Percentiles rank a stretch among this genome's conserved stretches.
Evolutionary conservation across 371 early-diverging fungal genomes (phyloP).

Genomic region (Lichtheimia hyalospora): DNA sequence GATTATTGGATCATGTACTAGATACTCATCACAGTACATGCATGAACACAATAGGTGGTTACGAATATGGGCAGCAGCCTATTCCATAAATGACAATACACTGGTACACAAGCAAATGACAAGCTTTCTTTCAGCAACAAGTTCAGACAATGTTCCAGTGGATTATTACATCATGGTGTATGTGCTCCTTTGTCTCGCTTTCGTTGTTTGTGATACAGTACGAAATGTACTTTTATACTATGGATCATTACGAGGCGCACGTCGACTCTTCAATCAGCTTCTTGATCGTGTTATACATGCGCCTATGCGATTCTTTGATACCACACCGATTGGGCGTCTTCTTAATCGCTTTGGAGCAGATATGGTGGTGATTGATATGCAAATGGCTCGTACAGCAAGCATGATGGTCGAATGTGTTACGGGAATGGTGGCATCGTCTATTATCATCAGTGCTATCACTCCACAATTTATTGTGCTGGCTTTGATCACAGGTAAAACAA

Average conservation of each 20-base stretch:
- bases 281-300: conserved; percentile 64
- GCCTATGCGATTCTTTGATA: conserved; percentile 85
- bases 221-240: conserved; percentile 33
- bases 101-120: not conserved
- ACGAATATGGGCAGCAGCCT: conserved; percentile 18
- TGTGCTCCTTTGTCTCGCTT: conserved; percentile 18
- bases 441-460: conserved; percentile 58
- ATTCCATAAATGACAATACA: not conserved
- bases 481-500: conserved; percentile 16
- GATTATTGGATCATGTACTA: not conserved
- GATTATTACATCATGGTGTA: conserved; percentile 33
- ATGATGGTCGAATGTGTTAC: conserved; percentile 38
- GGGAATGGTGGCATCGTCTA: conserved; percentile 55
- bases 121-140: not conserved
- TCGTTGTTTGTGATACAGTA: conserved; percentile 27
- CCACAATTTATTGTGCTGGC: conserved; percentile 57
- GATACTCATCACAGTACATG: not conserved
- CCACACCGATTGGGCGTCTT: conserved; percentile 90
- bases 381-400: conserved; percentile 33
- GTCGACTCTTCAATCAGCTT: conserved; percentile 49
- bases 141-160: conserved; percentile 4
- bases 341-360: conserved; percentile 85
- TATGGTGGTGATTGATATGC: conserved; percentile 34
- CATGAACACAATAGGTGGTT: conserved; percentile 14
- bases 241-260: conserved; percentile 63